A percentile compares a stretch with the other conserved stretches of the same genome.
phyloP scores from a whole-genome alignment of 2,329 filamentous ascomycete species.

The Endoconidiophora laricicola region DNA sequence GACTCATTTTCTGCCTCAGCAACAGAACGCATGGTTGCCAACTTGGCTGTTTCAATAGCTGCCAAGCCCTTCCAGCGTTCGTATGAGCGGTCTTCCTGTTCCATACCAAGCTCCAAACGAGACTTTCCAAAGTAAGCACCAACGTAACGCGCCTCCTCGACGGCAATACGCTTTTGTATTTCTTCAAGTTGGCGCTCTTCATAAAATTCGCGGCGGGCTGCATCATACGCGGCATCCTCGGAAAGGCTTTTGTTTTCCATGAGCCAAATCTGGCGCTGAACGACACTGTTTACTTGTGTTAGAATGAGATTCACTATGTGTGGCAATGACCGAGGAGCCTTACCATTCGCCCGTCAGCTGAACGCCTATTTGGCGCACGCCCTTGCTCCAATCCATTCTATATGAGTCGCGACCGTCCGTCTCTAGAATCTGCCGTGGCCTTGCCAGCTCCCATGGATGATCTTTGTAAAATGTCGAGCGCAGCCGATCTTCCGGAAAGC shows the following conservation, averaged over 20 bases:
- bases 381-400: conserved; percentile 61
- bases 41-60: conserved; percentile 26
- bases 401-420: conserved; percentile 67
- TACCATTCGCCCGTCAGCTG: conserved; percentile 74
- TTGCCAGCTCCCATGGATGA: conserved; percentile 92
- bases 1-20: conserved; percentile 16
- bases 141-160: conserved; percentile 71
- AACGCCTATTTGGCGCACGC: conserved; percentile 56
- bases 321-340: conserved; percentile 14
- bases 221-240: conserved; percentile 62
- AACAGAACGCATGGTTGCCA: conserved; percentile 24
- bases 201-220: conserved; percentile 82
- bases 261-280: conserved; percentile 80
- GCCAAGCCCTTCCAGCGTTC: conserved; percentile 82
- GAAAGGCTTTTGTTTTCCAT: conserved; percentile 49
- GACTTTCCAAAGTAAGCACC: conserved; percentile 80
- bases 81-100: conserved; percentile 62
- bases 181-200: conserved; percentile 65
- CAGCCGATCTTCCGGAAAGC: conserved; percentile 70
- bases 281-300: conserved; percentile 45
- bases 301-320: neutral
- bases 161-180: conserved; percentile 63
- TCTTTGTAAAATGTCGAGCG: conserved; percentile 75
- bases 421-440: conserved; percentile 73
- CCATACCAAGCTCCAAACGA: conserved; percentile 59